Evolutionary conservation across 1,284 basidiomycete genomes (phyloP).

Genomic region (Golubevia sp.): DNA sequence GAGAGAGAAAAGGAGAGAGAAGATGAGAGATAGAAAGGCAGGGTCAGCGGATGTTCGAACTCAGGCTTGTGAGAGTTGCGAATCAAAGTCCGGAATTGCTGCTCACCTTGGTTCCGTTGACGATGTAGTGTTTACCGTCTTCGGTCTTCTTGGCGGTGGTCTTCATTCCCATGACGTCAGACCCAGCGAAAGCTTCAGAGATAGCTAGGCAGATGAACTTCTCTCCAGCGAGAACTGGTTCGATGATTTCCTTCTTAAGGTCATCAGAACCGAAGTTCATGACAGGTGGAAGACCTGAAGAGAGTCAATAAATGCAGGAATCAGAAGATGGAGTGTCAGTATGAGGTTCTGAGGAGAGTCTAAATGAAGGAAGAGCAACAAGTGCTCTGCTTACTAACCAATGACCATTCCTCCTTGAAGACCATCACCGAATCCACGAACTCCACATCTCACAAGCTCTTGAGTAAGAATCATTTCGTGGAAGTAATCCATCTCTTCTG

Average conservation of each 20-base stretch:
- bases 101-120: conserved; percentile 55
- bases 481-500: conserved; percentile 70
- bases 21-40: too few relatives aligned
- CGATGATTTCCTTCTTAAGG: conserved; percentile 76
- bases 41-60: too few relatives aligned
- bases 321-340: conserved; percentile 23
- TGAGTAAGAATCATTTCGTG: conserved; percentile 79
- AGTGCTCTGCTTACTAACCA: conserved; percentile 7
- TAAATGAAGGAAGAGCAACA: conserved; percentile 32
- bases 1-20: neutral
- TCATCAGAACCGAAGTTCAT: conserved; percentile 81
- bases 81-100: neutral
- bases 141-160: conserved; percentile 80
- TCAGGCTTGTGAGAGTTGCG: too few relatives aligned
- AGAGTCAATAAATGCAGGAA: too few relatives aligned
- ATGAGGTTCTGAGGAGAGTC: conserved; percentile 72
- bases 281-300: conserved; percentile 62
- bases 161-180: conserved; percentile 72
- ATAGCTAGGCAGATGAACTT: conserved; percentile 85
- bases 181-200: conserved; percentile 87
- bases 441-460: conserved; percentile 77
- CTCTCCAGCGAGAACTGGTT: conserved; percentile 78
- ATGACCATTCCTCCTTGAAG: conserved; percentile 63
- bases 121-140: conserved; percentile 71
- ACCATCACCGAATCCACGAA: conserved; percentile 66